phyloP scores from a whole-genome alignment of 495 filamentous ascomycete genomes.

The Entonaema liquescens region DNA sequence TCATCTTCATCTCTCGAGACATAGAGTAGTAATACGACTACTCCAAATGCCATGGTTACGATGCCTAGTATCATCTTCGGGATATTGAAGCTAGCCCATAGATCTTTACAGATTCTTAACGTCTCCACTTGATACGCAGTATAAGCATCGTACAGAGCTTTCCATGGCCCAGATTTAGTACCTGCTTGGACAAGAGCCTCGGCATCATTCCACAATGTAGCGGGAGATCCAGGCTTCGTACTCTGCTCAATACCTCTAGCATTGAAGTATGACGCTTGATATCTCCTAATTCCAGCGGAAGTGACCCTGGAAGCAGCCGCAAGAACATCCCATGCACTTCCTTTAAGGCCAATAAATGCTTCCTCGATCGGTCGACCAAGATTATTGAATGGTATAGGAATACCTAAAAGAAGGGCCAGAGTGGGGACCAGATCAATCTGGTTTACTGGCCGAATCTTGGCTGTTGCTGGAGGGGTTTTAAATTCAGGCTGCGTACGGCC shows the following conservation, averaged over 20 bases:
- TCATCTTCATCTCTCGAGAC: slow-evolving; percentile 62
- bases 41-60: slow-evolving; percentile 69
- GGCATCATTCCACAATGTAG: slow-evolving; percentile 64
- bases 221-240: slow-evolving; percentile 62
- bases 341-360: slow-evolving; percentile 77
- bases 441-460: slow-evolving; percentile 81
- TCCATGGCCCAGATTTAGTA: slow-evolving; percentile 48
- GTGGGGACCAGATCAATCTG: slow-evolving; percentile 98
- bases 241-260: slow-evolving; percentile 70
- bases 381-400: slow-evolving; percentile 97
- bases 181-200: slow-evolving; percentile 47
- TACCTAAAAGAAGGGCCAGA: slow-evolving; percentile 81
- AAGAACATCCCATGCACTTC: slow-evolving; percentile 76
- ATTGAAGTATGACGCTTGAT: slow-evolving; percentile 70
- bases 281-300: slow-evolving; percentile 86
- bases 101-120: slow-evolving; percentile 77
- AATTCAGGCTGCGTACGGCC: slow-evolving; percentile 73
- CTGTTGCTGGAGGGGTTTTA: slow-evolving; percentile 71
- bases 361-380: slow-evolving; percentile 95
- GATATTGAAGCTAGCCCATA: slow-evolving; percentile 93
- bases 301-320: slow-evolving; percentile 77
- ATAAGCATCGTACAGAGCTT: slow-evolving; percentile 65
- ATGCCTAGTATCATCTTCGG: slow-evolving; percentile 85
- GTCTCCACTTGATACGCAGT: slow-evolving; percentile 79
- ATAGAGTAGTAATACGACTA: slow-evolving; percentile 74